Percentiles rank a stretch among this genome's conserved stretches.
Evolutionary conservation across 257 asterid genomes (phyloP).

Genomic region (Solanum microdontum): DNA sequence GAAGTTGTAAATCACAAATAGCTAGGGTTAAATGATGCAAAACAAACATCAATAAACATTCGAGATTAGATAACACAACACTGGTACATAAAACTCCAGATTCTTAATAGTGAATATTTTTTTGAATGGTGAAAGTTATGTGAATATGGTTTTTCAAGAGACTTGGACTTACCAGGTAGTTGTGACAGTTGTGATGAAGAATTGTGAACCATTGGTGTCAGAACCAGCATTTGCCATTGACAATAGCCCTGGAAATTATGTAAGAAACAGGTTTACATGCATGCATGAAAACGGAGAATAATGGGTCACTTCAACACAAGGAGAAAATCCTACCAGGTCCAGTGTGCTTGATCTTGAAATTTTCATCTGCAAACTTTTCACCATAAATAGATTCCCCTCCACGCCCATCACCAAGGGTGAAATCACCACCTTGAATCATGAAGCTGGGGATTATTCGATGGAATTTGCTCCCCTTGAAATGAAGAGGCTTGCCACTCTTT

Average conservation of each 20-base stretch:
- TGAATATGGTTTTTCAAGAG: background rate
- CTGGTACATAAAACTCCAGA: background rate
- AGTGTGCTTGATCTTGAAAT: slow-evolving; percentile 86
- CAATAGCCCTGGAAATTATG: slow-evolving; percentile 38
- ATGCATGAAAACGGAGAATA: background rate
- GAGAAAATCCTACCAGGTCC: slow-evolving; percentile 62
- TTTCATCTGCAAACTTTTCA: slow-evolving; percentile 84
- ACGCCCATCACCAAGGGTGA: slow-evolving; percentile 94
- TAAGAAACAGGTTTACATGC: background rate
- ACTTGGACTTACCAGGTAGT: slow-evolving; percentile 65
- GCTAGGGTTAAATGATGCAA: background rate
- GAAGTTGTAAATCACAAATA: background rate
- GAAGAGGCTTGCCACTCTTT: slow-evolving; percentile 77
- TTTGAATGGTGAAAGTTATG: background rate
- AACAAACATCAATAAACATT: background rate
- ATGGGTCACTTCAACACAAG: background rate
- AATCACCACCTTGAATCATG: slow-evolving; percentile 99
- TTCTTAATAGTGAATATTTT: background rate
- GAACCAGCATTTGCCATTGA: slow-evolving; percentile 95
- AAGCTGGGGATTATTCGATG: slow-evolving; percentile 95
- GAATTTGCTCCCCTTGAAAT: slow-evolving; percentile 82
- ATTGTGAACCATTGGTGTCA: slow-evolving; percentile 92
- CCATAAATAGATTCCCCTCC: slow-evolving; percentile 95
- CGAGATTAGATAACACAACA: background rate
- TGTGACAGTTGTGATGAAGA: slow-evolving; percentile 97